phyloP scores from a whole-genome alignment of 306 rosid genomes.

The Acmispon strigosus region DNA sequence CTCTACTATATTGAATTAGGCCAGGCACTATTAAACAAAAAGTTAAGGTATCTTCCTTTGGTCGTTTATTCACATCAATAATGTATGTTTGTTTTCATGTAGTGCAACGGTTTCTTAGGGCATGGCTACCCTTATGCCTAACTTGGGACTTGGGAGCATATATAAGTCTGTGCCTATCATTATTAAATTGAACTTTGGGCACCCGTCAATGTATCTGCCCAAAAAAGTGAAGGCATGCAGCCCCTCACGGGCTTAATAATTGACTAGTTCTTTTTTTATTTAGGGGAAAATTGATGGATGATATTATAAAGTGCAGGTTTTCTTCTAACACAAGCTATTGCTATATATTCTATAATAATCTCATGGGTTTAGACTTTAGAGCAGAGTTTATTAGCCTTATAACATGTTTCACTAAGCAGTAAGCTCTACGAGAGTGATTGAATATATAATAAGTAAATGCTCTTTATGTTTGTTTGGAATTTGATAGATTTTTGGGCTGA shows the following conservation, averaged over 20 bases:
- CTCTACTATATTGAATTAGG: not conserved
- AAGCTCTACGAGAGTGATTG: not conserved
- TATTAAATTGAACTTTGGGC: not conserved
- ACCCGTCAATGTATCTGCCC: conserved; percentile 2
- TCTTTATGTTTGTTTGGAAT: no score
- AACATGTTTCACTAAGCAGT: not conserved
- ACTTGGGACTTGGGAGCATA: not conserved
- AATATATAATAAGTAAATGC: not conserved
- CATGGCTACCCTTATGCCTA: not conserved
- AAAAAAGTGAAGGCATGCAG: conserved; percentile 7
- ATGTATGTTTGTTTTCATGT: not conserved
- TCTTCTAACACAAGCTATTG: not conserved
- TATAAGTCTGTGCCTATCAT: not conserved
- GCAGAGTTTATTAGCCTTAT: not conserved
- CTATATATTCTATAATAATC: not conserved
- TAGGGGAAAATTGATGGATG: not conserved
- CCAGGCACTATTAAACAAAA: not conserved
- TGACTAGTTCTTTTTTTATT: not conserved
- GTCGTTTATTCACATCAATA: not conserved
- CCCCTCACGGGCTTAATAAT: not conserved
- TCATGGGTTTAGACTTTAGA: not conserved
- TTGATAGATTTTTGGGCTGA: no score
- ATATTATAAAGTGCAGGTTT: not conserved
- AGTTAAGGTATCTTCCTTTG: not conserved
- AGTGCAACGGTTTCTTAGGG: not conserved